phyloP scores from a whole-genome alignment of 192 early-diverging fungal species.

The Coemansia sp. region DNA sequence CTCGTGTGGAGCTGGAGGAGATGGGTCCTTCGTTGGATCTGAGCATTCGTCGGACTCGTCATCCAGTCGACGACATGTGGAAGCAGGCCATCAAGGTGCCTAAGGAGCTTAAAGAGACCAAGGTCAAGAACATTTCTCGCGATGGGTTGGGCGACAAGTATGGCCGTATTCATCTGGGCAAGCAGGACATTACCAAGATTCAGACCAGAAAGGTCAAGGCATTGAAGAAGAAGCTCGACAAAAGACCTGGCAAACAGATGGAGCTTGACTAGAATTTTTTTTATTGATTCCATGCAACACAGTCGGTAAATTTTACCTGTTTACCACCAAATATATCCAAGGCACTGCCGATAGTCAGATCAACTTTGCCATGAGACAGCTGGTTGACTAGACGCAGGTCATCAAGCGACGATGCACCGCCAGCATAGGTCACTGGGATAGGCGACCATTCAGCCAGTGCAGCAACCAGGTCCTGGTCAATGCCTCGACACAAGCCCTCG shows the following conservation, averaged over 20 bases:
- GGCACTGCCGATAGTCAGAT: constrained; percentile 94
- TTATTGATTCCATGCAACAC: constrained; percentile 68
- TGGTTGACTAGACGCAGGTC: constrained; percentile 79
- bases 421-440: constrained; percentile 94
- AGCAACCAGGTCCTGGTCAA: constrained; percentile 82
- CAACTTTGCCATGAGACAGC: constrained; percentile 79
- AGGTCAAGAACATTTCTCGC: constrained; percentile 88
- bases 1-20: constrained; percentile 87
- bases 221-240: constrained; percentile 64
- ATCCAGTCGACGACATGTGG: constrained; percentile 77
- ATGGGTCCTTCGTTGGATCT: constrained; percentile 92
- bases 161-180: constrained; percentile 87
- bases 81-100: constrained; percentile 81
- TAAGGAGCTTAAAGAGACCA: constrained; percentile 69
- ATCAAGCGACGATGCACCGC: constrained; percentile 62
- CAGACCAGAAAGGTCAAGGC: constrained; percentile 99
- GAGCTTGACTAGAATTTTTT: constrained; percentile 15
- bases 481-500: constrained; percentile 92
- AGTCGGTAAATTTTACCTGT: constrained; percentile 77
- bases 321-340: constrained; percentile 96
- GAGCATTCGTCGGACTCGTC: constrained; percentile 66
- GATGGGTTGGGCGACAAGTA: constrained; percentile 91
- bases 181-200: constrained; percentile 87
- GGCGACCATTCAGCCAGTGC: constrained; percentile 77
- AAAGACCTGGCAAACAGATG: constrained; percentile 26